These are phyloP conservation scores for Kandelia obovata DNA, from an alignment of 345 rosid genomes.

Conservation along the genomic window DNA sequence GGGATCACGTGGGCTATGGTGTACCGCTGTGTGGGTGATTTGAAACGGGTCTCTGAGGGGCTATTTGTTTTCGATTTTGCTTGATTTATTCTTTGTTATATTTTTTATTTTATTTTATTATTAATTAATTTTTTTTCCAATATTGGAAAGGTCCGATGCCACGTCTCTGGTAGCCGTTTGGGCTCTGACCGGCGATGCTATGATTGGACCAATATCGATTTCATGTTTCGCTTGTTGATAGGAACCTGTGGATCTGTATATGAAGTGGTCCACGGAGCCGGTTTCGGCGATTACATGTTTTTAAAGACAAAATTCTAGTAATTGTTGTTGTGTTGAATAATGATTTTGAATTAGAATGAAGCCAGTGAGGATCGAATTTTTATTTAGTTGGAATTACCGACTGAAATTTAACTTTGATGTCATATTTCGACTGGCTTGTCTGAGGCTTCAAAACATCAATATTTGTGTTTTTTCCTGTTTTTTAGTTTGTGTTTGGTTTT, in stretches of 20 bases:
- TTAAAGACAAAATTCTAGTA: background rate
- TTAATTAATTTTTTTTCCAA: too few species aligned
- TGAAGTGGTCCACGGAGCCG: constrained; percentile 46
- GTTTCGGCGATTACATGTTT: constrained; percentile 50
- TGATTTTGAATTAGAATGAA: constrained; percentile 19
- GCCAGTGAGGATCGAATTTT: constrained; percentile 46
- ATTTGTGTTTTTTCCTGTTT: too few species aligned
- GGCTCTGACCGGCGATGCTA: constrained; percentile 63
- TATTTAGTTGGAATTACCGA: constrained; percentile 77
- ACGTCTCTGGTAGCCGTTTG: constrained; percentile 50
- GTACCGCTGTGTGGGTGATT: constrained; percentile 38
- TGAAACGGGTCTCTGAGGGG: constrained; percentile 53
- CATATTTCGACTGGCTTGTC: constrained; percentile 36
- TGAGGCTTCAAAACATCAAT: constrained; percentile 39
- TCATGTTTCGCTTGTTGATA: constrained; percentile 52
- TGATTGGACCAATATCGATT: constrained; percentile 44
- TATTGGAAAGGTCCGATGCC: constrained; percentile 40
- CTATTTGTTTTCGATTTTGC: background rate
- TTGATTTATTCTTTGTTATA: background rate
- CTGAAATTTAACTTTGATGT: constrained; percentile 54
- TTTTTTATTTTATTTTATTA: background rate
- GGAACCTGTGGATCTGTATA: constrained; percentile 52
- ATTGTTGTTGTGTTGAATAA: background rate
- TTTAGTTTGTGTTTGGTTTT: too few species aligned
- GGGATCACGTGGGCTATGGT: constrained; percentile 17